Base-by-base conservation (phyloP, 495 filamentous ascomycete genomes). In the Saxispiralis lemnorum region DNA sequence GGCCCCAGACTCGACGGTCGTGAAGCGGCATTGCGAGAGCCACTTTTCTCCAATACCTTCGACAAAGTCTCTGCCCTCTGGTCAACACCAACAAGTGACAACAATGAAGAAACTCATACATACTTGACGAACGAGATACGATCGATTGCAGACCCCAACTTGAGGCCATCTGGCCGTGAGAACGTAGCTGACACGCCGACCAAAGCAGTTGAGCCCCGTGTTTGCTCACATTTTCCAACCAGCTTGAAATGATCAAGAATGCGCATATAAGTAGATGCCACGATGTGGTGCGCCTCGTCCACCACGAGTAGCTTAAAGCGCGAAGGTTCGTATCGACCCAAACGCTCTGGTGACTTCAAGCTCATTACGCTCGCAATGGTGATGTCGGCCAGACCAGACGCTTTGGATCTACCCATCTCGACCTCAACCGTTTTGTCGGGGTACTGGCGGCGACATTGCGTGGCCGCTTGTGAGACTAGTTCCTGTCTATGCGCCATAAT, bases 231-330 rank as follows among this genome's bases (percentile, higher is more conserved):
- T 61, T 69, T 58, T 35, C 70, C 56, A 31, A 68, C 57, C 33
- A 95, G 67, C 0, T 77, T 73, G 57, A 97, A 85, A 60, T 99
- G 71, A 1, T 66, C 62, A 43, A 99, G 59, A 1, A 72, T 69
- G 21, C 64, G 68, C 46, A 88, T 64, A 55, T 95, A 99, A 30
- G 72, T 70, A 7, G 71, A 65, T 5, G 88, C 81, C 28, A 93
- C 87, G 39, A 96, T 94, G 61, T 96, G 89, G 62, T 99, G 89
- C n/a, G 85, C 88, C 57, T 99, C 89, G 52, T 99, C 89, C 6
- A 99, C 88, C 12, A 99, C 68, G 2, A 99, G 62, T 0, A 99
- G 72, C 58, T 99, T 99, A 67, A 88, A 95, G 16, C 61, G 60
- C 1, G 46, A 59, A 0, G 86, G 81, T 46, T 94, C 75, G 52